A percentile compares a stretch with the other conserved stretches of the same genome.
Conservation (phyloP, 345 rosid genomes). For the Arabis hirsuta region DNA sequence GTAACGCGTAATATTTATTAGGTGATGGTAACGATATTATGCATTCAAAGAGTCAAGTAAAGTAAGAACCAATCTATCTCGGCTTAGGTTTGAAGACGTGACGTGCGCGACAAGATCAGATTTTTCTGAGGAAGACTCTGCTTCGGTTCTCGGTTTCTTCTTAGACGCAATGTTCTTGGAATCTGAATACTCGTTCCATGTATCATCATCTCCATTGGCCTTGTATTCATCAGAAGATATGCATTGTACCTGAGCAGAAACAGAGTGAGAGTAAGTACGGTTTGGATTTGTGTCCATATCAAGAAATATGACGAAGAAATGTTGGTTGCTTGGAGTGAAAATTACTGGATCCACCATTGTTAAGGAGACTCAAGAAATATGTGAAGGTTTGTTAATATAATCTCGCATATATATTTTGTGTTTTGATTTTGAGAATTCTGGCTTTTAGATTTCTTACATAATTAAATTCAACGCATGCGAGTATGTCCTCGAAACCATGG, state of each 20-base stretch:
- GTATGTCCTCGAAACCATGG: too few species aligned
- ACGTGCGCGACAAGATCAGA: background rate
- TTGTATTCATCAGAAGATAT: background rate
- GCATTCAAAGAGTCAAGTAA: background rate
- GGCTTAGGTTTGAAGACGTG: background rate
- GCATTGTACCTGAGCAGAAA: background rate
- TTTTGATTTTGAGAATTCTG: too few species aligned
- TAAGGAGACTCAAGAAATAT: too few species aligned
- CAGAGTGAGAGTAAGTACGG: too few species aligned
- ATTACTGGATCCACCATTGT: too few species aligned
- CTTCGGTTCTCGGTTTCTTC: background rate
- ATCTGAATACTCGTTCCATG: constrained; percentile 1
- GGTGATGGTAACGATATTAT: background rate
- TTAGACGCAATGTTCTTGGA: background rate
- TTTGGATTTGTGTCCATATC: too few species aligned
- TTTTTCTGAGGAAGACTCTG: background rate
- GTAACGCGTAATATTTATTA: background rate
- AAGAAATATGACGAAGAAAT: too few species aligned
- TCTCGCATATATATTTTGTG: too few species aligned
- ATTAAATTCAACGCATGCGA: too few species aligned
- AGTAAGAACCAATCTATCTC: background rate
- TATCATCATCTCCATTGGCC: constrained; percentile 5
- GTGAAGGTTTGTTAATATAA: too few species aligned
- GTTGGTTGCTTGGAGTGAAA: too few species aligned
- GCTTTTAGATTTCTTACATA: too few species aligned